Percentiles rank a stretch among this genome's conserved stretches.
phyloP scores from a whole-genome alignment of 768 basidiomycete genomes.

The Hebeloma cylindrosporum region DNA sequence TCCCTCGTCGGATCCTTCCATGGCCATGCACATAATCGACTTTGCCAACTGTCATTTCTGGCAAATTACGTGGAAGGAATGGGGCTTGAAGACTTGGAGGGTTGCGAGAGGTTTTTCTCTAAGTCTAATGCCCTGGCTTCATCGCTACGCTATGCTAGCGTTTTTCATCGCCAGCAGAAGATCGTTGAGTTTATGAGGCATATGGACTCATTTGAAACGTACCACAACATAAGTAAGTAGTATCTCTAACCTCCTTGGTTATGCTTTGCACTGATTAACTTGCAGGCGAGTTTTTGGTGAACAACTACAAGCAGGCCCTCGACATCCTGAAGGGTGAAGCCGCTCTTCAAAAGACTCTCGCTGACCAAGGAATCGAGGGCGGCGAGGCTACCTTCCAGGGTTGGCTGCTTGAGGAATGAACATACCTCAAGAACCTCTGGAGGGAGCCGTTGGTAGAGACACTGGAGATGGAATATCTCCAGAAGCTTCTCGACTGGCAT shows the following conservation, averaged over 20 bases:
- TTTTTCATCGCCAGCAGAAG: constrained; percentile 11
- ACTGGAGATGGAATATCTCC: constrained; percentile 19
- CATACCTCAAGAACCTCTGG: constrained; percentile 10
- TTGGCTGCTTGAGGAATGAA: constrained; percentile 20
- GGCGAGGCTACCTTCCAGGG: no score
- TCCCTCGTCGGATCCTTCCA: constrained; percentile 13
- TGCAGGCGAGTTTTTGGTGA: constrained; percentile 10
- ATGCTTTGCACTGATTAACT: neutral
- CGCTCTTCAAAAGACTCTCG: no score
- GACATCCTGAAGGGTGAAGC: no score
- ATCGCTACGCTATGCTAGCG: constrained; percentile 1
- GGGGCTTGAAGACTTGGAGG: constrained; percentile 14
- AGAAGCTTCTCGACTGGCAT: constrained; percentile 5
- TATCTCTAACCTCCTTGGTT: no score
- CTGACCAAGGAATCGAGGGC: no score
- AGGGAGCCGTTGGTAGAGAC: constrained; percentile 18
- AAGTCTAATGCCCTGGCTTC: constrained; percentile 8
- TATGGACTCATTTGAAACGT: constrained; percentile 22
- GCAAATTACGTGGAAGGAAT: constrained; percentile 8
- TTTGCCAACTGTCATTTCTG: constrained; percentile 6
- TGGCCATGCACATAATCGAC: constrained; percentile 9
- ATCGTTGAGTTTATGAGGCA: constrained; percentile 18
- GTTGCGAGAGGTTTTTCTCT: constrained; percentile 6
- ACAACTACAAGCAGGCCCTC: constrained; percentile 21
- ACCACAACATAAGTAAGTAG: constrained; percentile 21